phyloP scores from a whole-genome alignment of 805 yeast species.

The Cyberlindnera euphorbiae region DNA sequence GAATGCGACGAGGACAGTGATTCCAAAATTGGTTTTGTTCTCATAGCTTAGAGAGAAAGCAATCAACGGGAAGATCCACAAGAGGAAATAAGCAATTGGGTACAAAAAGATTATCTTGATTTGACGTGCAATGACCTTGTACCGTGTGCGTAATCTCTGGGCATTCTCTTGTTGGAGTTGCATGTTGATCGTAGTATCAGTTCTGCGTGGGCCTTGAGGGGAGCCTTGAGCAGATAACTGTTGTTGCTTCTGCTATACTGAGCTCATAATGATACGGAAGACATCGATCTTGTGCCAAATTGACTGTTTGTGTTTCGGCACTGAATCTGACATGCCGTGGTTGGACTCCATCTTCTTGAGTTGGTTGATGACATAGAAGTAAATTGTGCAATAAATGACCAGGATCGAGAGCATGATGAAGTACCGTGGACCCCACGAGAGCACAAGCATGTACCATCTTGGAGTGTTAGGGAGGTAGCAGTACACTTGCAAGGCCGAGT shows the following conservation, averaged over 20 bases:
- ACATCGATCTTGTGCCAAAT: neutral
- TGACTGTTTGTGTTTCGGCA: too few relatives aligned
- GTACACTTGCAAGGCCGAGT: slow-evolving; percentile 63
- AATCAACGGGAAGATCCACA: slow-evolving; percentile 81
- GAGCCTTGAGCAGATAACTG: neutral
- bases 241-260: neutral
- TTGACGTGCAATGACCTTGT: slow-evolving; percentile 67
- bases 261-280: neutral
- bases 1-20: slow-evolving; percentile 63
- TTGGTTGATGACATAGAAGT: slow-evolving; percentile 64
- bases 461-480: slow-evolving; percentile 74
- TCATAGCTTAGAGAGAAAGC: slow-evolving; percentile 50
- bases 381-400: slow-evolving; percentile 62
- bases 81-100: slow-evolving; percentile 72
- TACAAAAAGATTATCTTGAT: slow-evolving; percentile 76
- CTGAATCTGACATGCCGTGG: neutral
- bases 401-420: slow-evolving; percentile 58
- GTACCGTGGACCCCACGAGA: slow-evolving; percentile 83
- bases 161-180: slow-evolving; percentile 26
- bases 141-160: slow-evolving; percentile 50
- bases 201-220: slow-evolving; percentile 1
- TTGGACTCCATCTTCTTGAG: slow-evolving; percentile 17
- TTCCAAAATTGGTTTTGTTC: slow-evolving; percentile 55
- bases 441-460: slow-evolving; percentile 63
- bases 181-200: slow-evolving; percentile 13